Evolutionary conservation across 805 yeast genomes (phyloP).

Genomic region (Saturnispora hagleri): DNA sequence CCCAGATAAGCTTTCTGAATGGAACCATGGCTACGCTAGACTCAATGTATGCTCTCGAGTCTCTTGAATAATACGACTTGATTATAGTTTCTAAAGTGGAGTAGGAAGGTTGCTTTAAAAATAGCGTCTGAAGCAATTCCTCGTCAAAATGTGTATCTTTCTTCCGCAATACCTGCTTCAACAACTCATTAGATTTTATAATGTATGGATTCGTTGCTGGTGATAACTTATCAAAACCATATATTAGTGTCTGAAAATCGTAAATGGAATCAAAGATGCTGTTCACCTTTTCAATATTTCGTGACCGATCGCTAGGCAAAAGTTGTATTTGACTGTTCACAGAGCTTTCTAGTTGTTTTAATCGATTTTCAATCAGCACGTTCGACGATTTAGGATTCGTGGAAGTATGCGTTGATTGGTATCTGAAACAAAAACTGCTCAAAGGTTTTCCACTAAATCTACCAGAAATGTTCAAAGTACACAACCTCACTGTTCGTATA

Average conservation of each 20-base stretch:
- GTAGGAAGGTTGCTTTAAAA: conserved; percentile 20
- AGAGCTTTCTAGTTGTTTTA: conserved; percentile 6
- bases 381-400: conserved; percentile 7
- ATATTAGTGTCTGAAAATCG: conserved; percentile 21
- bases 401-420: conserved; percentile 8
- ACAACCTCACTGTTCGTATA: not conserved
- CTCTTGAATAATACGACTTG: conserved; percentile 20
- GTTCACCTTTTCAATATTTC: not conserved
- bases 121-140: conserved; percentile 16
- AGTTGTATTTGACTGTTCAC: conserved; percentile 8
- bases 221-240: conserved; percentile 17
- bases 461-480: too few species aligned
- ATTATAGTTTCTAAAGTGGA: conserved; percentile 20
- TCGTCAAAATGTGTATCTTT: conserved; percentile 15
- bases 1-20: conserved; percentile 47
- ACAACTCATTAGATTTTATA: conserved; percentile 17
- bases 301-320: not conserved
- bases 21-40: conserved; percentile 48
- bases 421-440: not conserved
- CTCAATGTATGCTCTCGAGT: conserved; percentile 23
- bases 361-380: conserved; percentile 8
- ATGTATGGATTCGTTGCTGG: conserved; percentile 15
- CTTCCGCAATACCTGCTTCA: conserved; percentile 14
- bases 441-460: not conserved
- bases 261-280: conserved; percentile 16